Base-by-base conservation (phyloP, 2,329 filamentous ascomycete species). In the Drechslerella stenobrocha region DNA sequence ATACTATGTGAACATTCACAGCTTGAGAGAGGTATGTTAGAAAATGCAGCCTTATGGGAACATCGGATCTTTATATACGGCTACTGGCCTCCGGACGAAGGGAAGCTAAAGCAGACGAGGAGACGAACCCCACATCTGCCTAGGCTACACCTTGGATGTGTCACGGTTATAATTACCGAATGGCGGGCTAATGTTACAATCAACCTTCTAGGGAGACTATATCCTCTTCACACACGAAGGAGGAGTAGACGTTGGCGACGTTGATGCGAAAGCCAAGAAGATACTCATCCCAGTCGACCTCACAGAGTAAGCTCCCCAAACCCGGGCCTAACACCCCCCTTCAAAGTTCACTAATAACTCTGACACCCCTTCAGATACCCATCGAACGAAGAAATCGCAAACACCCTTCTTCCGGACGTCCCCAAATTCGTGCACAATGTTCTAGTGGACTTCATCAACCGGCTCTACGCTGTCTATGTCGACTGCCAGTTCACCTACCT, bases 1-100 rank as follows among this genome's bases (percentile, higher is more conserved):
- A 81, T 97, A 97, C 83, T 98, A 98, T 81, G 96, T 98, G 83
- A 96, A 96, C 86, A 98, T 98, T 83, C 93, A 96, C 85, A 97
- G 93, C 71, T 91, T 96, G 76, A 89, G 93, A 83, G 93, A 97
- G 87, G 93, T 97, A 86, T 86, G 90, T 20, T 20, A 86, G 37
- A 70, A 67, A 65, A 58, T 73, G 70, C 72, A 74, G 72, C 70
- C 56, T 56, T 71, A 70, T 69, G 69, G 71, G 44, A 18, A 44
- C 15, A 13, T 9, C 8, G 11, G 7, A 26, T 11, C 23, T 60
- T 67, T 60, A 67, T 46, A 67, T 55, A 48, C 37, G 18, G 9
- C 35, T 42, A 44, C 32, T 32, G 55, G 51, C 13, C 37, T 52
- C 51, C 53, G 69, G 57, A 57, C 53, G 64, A 69, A 69, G 69